Percentiles rank a stretch among this genome's conserved stretches.
phyloP scores from a whole-genome alignment of 768 basidiomycete genomes.

The Zangia roseola region DNA sequence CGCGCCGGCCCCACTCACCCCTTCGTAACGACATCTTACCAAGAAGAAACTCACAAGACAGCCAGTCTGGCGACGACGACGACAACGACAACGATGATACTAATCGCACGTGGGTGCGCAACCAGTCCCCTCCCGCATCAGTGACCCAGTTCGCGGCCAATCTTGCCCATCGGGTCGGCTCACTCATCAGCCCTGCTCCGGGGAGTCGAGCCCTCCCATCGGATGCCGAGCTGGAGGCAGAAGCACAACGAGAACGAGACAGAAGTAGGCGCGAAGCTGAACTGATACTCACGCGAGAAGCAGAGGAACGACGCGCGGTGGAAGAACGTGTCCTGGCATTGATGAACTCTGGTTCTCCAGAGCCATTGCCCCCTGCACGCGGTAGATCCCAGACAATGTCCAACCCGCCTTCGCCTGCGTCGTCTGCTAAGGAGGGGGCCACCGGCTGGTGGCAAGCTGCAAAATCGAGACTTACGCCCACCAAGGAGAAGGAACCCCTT shows the following conservation, averaged over 20 bases:
- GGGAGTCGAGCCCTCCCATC: constrained; percentile 49
- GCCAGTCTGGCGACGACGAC: constrained; percentile 43
- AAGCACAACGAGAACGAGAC: constrained; percentile 76
- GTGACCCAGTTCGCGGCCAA: constrained; percentile 72
- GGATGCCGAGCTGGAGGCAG: constrained; percentile 80
- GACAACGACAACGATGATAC: constrained; percentile 34
- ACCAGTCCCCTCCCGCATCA: constrained; percentile 60
- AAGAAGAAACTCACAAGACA: constrained; percentile 48
- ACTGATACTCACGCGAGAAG: constrained; percentile 68
- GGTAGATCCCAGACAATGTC: constrained; percentile 54
- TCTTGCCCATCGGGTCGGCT: constrained; percentile 73
- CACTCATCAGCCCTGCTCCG: constrained; percentile 56
- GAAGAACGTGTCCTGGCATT: constrained; percentile 79
- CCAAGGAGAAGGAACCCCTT: constrained; percentile 69
- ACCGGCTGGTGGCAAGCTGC: constrained; percentile 72
- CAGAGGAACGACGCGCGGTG: constrained; percentile 61
- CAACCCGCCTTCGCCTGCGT: constrained; percentile 60
- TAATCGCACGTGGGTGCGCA: constrained; percentile 31
- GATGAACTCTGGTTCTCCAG: constrained; percentile 46
- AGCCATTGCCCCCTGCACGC: constrained; percentile 57
- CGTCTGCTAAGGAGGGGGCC: constrained; percentile 58
- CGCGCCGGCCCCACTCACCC: constrained; percentile 63
- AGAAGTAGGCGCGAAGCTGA: constrained; percentile 75
- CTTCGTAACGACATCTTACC: constrained; percentile 62
- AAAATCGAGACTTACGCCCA: constrained; percentile 74